Evolutionary conservation across 768 basidiomycete species (phyloP), one percentile per base, ranked within the genome.

Genomic region (Trametes sanguinea): DNA sequence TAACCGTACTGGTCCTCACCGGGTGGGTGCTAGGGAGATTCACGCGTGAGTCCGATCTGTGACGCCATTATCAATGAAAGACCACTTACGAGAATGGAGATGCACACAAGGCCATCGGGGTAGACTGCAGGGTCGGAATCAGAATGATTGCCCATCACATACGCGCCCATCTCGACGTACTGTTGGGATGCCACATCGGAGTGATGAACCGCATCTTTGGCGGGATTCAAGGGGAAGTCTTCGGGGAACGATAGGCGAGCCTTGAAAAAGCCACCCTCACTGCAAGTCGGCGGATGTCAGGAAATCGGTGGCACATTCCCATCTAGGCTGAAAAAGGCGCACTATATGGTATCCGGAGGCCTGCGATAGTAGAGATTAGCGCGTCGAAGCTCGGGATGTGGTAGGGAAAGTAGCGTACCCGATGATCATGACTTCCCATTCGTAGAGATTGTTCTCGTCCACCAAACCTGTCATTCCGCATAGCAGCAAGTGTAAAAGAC

Each of bases 191-290:
- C 87, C 95, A 94, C 85, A 99, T 92, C 39, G 88, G 89, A 2
- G 97, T 98, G 67, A 91, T 84, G 71, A 99, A 99, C 22, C 85
- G 87, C 92, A 98, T 92, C 85, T 94, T 95, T 40, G 97, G 96
- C 7, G 95, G 95, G 51, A n/a, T 87, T 80, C 55, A 96, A 76
- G 30, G 96, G 96, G 73, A 87, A 98, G 74, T 98, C 94, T 30
- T 83, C 79, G 7, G 95, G 96, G 76, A 99, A 98, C 5, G 87
- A 82, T 60, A 98, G 76, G 55, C 90, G 83, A 16, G 95, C 94
- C 77, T 94, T 95, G 78, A 96, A 90, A 75, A 98, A 92, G 7
- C 93, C 97, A 62, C 96, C 97, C 77, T 99, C 96, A 72, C 94
- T 95, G 72, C 40, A 61, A 60, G 67, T 10, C n/a, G 64, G 72